Percentiles rank a stretch among this genome's conserved stretches.
Evolutionary conservation across 2,329 filamentous ascomycete species (phyloP).

Genomic region (Monosporascus sp.): DNA sequence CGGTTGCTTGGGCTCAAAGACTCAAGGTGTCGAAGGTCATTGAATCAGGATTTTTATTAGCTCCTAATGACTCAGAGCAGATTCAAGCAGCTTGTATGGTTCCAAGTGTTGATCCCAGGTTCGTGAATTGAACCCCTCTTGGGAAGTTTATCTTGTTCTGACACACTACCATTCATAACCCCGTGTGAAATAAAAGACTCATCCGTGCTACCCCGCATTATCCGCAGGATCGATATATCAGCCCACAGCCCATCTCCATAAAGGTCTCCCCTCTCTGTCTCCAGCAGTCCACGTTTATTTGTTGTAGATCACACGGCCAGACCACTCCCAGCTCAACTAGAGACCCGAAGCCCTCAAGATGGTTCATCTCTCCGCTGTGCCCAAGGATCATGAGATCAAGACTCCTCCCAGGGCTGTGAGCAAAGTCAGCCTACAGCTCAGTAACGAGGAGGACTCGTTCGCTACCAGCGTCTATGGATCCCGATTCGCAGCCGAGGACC

Average conservation of each 20-base stretch:
- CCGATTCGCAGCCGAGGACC: constrained; percentile 72
- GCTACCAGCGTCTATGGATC: constrained; percentile 85
- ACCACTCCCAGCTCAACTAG: neutral
- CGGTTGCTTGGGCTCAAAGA: too few relatives aligned
- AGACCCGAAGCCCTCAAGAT: constrained; percentile 30
- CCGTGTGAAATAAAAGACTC: neutral
- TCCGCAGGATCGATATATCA: neutral
- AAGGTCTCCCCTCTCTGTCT: neutral
- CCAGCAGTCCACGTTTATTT: neutral
- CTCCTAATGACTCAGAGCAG: too few relatives aligned
- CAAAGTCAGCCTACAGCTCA: constrained; percentile 43
- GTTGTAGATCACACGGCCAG: neutral
- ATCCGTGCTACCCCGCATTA: neutral
- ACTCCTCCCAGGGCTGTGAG: constrained; percentile 32
- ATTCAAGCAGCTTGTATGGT: too few relatives aligned
- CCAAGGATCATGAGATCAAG: constrained; percentile 21
- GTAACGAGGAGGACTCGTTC: constrained; percentile 52
- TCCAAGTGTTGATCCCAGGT: too few relatives aligned
- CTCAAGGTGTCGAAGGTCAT: too few relatives aligned
- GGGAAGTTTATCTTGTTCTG: too few relatives aligned
- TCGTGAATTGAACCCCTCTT: too few relatives aligned
- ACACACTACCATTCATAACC: too few relatives aligned
- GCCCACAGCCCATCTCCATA: neutral
- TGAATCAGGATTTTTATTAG: too few relatives aligned
- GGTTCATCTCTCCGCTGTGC: constrained; percentile 47